phyloP scores from a whole-genome alignment of 495 filamentous ascomycete genomes.

The Sporormia fimetaria region DNA sequence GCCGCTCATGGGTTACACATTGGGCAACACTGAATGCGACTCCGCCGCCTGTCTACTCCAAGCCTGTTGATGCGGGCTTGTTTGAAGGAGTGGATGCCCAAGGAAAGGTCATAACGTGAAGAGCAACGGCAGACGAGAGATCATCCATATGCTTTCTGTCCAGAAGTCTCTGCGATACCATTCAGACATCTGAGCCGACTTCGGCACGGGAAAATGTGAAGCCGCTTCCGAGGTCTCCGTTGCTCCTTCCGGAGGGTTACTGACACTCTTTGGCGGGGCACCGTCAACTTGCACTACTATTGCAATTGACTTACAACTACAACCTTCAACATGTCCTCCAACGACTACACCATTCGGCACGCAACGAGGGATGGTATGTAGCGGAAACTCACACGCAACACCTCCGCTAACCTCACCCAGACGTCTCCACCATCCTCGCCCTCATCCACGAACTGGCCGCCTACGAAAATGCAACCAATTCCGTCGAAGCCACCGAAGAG shows the following conservation, averaged over 20 bases:
- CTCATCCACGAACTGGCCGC: slow-evolving; percentile 80
- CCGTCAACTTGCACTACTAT: background rate
- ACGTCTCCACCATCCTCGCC: slow-evolving; percentile 67
- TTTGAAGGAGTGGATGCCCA: slow-evolving; percentile 18
- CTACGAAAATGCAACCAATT: slow-evolving; percentile 66
- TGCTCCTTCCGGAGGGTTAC: too few relatives aligned
- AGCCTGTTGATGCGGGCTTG: slow-evolving; percentile 2
- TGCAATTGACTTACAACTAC: background rate
- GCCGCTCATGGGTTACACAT: slow-evolving; percentile 11
- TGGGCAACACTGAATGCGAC: slow-evolving; percentile 10
- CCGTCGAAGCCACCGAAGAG: slow-evolving; percentile 67
- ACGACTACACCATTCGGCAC: slow-evolving; percentile 20
- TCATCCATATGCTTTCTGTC: too few relatives aligned
- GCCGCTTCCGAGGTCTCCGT: too few relatives aligned
- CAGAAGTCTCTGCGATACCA: too few relatives aligned
- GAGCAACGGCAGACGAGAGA: too few relatives aligned
- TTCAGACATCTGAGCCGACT: background rate
- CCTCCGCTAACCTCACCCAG: slow-evolving; percentile 37
- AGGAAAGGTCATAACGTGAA: too few relatives aligned
- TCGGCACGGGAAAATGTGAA: too few relatives aligned
- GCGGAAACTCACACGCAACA: background rate
- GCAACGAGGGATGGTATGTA: slow-evolving; percentile 26
- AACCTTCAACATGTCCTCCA: slow-evolving; percentile 12
- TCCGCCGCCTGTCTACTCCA: background rate
- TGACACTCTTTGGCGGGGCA: background rate